These are phyloP conservation scores for Lentinula sp. DNA, from an alignment of 768 basidiomycete genomes.

Conservation along the genomic window DNA sequence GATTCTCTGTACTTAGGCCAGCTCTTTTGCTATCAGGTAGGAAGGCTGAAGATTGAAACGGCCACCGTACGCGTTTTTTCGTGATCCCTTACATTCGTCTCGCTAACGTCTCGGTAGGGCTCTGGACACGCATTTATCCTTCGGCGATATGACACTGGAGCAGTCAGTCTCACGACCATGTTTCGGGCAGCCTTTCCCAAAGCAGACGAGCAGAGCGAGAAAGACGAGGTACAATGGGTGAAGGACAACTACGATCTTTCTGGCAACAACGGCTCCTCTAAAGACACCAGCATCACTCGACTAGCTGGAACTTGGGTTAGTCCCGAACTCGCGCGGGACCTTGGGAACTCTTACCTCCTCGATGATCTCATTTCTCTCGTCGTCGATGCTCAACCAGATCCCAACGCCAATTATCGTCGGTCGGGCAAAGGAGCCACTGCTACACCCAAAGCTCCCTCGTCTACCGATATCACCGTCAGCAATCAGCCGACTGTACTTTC, in stretches of 20 bases:
- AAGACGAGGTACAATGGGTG: constrained; percentile 77
- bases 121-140: constrained; percentile 89
- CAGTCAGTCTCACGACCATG: constrained; percentile 92
- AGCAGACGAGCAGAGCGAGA: constrained; percentile 72
- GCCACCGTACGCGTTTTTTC: constrained; percentile 58
- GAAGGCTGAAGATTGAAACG: constrained; percentile 76
- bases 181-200: constrained; percentile 91
- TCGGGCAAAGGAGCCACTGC: constrained; percentile 35
- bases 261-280: constrained; percentile 70
- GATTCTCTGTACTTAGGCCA: constrained; percentile 2
- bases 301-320: constrained; percentile 89
- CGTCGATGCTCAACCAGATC: constrained; percentile 71
- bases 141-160: constrained; percentile 88
- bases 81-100: not conserved
- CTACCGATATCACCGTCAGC: constrained; percentile 16
- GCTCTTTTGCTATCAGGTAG: constrained; percentile 46
- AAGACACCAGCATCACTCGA: constrained; percentile 54
- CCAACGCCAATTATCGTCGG: constrained; percentile 70
- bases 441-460: constrained; percentile 19
- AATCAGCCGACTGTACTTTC: constrained; percentile 26
- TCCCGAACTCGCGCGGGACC: constrained; percentile 52
- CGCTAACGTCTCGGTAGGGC: constrained; percentile 35
- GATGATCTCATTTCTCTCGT: constrained; percentile 56
- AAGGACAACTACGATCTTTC: constrained; percentile 69
- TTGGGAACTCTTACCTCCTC: constrained; percentile 67